These are phyloP conservation scores for Debaryomyces tyrocola DNA, from an alignment of 805 yeast species.

Conservation along the genomic window DNA sequence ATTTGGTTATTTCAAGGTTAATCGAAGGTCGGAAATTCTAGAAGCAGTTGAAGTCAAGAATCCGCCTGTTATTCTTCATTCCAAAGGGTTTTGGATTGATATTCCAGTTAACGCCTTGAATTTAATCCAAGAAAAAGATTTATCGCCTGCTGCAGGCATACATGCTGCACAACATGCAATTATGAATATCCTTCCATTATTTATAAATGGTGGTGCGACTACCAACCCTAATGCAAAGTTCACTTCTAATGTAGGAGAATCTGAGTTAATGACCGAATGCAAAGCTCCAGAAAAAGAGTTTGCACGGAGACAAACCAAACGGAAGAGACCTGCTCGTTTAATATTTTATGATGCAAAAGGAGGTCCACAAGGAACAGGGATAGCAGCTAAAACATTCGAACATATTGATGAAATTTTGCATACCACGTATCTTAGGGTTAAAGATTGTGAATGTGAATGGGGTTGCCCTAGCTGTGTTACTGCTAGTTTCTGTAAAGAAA, in stretches of 20 bases:
- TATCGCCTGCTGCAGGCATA: conserved; percentile 86
- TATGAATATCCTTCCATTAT: conserved; percentile 73
- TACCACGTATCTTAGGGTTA: conserved; percentile 58
- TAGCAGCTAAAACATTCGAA: conserved; percentile 77
- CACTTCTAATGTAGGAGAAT: conserved; percentile 29
- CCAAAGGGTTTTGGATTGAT: conserved; percentile 93
- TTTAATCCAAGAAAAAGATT: conserved; percentile 51
- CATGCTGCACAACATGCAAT: conserved; percentile 95
- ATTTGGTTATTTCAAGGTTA: conserved; percentile 90
- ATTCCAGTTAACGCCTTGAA: conserved; percentile 68
- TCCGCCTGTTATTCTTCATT: conserved; percentile 69
- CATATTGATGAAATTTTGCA: conserved; percentile 65
- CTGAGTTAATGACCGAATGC: conserved; percentile 87
- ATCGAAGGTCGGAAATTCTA: conserved; percentile 70
- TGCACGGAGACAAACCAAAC: conserved; percentile 65
- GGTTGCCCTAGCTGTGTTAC: conserved; percentile 91
- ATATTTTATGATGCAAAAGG: conserved; percentile 84
- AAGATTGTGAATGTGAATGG: conserved; percentile 68
- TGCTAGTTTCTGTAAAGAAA: conserved; percentile 77
- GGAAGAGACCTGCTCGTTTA: conserved; percentile 85
- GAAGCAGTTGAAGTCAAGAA: conserved; percentile 92
- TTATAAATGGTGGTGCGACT: conserved; percentile 67
- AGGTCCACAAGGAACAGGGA: conserved; percentile 76
- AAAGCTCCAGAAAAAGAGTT: conserved; percentile 97
- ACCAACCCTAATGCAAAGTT: conserved; percentile 33